Evolutionary conservation across 73 alveolate species (phyloP).

Genomic region (Stentor roeselii): DNA sequence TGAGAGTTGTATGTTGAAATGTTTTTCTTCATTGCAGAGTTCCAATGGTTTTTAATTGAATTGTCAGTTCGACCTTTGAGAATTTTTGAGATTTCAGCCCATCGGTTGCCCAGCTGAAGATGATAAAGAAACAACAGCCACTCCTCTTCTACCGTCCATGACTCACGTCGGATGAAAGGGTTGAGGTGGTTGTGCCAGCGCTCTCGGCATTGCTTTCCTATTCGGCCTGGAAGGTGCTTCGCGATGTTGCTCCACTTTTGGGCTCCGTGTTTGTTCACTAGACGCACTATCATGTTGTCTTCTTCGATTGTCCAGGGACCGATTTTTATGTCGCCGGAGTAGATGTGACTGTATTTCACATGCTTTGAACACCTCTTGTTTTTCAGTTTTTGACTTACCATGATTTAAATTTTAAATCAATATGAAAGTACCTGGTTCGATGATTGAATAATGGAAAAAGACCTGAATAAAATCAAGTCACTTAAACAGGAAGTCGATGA

Average conservation of each 20-base stretch:
- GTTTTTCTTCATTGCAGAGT: conserved; percentile 72
- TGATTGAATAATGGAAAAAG: too few relatives aligned
- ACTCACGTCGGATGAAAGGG: conserved; percentile 84
- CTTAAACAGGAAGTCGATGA: background rate
- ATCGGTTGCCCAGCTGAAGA: conserved; percentile 79
- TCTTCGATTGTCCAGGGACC: conserved; percentile 97
- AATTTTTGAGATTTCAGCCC: conserved; percentile 83
- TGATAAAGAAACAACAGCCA: conserved; percentile 84
- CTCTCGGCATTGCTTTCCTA: conserved; percentile 96
- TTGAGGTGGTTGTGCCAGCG: conserved; percentile 97
- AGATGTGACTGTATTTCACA: background rate
- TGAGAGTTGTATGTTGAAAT: background rate
- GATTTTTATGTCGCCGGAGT: conserved; percentile 13
- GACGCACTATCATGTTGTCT: conserved; percentile 77
- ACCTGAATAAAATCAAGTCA: too few relatives aligned
- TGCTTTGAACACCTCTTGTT: background rate
- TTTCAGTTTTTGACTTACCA: too few relatives aligned
- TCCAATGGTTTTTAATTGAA: conserved; percentile 85
- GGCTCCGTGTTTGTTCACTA: conserved; percentile 89
- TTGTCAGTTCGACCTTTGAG: conserved; percentile 84
- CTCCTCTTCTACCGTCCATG: conserved; percentile 96
- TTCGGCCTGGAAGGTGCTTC: conserved; percentile 93
- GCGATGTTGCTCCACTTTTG: conserved; percentile 95
- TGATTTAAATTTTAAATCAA: too few relatives aligned
- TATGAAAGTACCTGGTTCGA: too few relatives aligned